Conservation (phyloP, 352 stramenopile genomes). For the Thraustochytrium sp. region DNA sequence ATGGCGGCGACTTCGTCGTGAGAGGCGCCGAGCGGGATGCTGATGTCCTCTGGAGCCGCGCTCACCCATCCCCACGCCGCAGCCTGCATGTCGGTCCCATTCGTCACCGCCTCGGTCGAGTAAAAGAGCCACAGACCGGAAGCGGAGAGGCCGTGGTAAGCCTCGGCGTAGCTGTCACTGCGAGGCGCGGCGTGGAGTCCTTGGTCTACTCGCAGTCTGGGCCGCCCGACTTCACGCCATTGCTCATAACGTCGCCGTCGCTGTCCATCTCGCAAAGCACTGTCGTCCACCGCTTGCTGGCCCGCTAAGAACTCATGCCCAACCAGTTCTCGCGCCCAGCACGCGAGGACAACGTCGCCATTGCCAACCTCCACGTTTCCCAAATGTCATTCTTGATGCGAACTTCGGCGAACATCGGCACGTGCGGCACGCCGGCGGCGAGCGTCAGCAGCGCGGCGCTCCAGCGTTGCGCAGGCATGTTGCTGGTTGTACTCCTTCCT, state of each 20-base stretch:
- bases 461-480: too few relatives aligned
- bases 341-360: not conserved
- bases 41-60: not conserved
- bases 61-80: not conserved
- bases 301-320: not conserved
- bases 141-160: not conserved
- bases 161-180: too few relatives aligned
- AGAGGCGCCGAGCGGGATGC: not conserved
- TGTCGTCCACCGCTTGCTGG: not conserved
- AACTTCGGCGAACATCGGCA: too few relatives aligned
- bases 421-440: too few relatives aligned
- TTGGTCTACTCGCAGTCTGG: conserved; percentile 67
- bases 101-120: not conserved
- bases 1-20: not conserved
- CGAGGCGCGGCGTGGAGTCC: not conserved
- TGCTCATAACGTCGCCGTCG: conserved; percentile 71
- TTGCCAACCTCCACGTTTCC: not conserved
- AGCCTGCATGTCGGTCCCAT: not conserved
- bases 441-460: too few relatives aligned
- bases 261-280: conserved; percentile 61
- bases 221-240: conserved; percentile 77
- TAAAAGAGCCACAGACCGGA: not conserved
- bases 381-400: not conserved
- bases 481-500: too few relatives aligned
- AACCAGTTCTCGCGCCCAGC: not conserved